Conservation (phyloP, 2,329 filamentous ascomycete species). For the Verticillium nonalfalfae region DNA sequence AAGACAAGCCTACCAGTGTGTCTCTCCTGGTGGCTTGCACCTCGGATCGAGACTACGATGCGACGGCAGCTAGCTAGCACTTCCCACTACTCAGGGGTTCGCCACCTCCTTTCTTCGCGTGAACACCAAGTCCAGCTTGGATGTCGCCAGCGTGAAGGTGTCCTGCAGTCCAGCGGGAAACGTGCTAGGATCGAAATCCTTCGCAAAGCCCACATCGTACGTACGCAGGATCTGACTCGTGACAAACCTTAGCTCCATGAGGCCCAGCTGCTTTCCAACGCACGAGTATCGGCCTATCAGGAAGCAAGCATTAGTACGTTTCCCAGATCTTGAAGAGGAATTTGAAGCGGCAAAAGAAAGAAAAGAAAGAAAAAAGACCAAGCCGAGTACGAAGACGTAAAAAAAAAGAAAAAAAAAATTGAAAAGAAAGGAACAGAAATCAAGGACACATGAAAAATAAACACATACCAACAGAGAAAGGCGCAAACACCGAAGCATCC, state of each 20-base stretch:
- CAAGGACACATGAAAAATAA: not conserved
- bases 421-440: not conserved
- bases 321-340: not conserved
- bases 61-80: too few relatives aligned
- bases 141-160: slow-evolving; percentile 8
- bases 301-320: not conserved
- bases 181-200: slow-evolving; percentile 1
- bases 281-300: slow-evolving; percentile 23
- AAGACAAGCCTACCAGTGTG: too few relatives aligned
- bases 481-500: slow-evolving; percentile 16
- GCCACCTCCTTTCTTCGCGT: slow-evolving; percentile 4
- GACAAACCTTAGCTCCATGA: slow-evolving; percentile 22
- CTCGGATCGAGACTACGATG: too few relatives aligned
- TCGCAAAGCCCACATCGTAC: slow-evolving; percentile 7
- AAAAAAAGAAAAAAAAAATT: not conserved
- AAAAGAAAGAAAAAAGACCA: not conserved
- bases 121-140: slow-evolving; percentile 9
- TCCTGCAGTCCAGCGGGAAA: slow-evolving; percentile 7
- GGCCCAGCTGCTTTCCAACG: slow-evolving; percentile 26
- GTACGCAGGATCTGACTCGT: slow-evolving; percentile 8
- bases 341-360: not conserved
- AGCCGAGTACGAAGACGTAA: not conserved
- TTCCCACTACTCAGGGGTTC: not conserved
- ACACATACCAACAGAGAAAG: slow-evolving; percentile 18
- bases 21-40: not conserved